Evolutionary conservation across 441 rosid genomes (phyloP), one percentile per base, ranked within the genome.

Genomic region (Sinapis alba): DNA sequence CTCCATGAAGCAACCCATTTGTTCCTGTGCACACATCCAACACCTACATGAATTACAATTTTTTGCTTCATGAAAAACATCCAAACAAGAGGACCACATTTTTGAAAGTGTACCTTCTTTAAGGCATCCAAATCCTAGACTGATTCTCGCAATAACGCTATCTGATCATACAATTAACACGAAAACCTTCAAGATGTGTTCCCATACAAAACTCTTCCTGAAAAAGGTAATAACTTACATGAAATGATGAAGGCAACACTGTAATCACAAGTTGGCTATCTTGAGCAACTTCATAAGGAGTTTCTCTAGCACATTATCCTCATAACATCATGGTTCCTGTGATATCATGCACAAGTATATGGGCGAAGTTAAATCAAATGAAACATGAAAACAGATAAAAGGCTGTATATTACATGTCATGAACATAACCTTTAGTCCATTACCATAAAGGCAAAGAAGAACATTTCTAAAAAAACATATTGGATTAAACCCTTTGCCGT

Each of bases 231-330:
- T 24, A 43, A 79, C 94, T 86, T 78, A 94, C 99, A 72, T 94
- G 94, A 82, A 93, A 82, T n/a, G 94, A 79, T 21, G 98, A 92
- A 51, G 99, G 99, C 84, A 95, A 63, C 99, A 95, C 90, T 0
- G 99, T 92, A 71, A 92, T 89, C 63, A 95, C 88, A 58, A 92
- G 87, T 53, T 95, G 87, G 71, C 97, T 87, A 34, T 84, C 86
- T 84, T 88, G 89, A 13, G 93, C 98, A 84, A 88, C 93, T 83
- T 90, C 97, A 57, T 34, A 84, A 62, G 98, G 93, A 60, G 96
- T 88, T 66, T 75, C 84, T 82, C 85, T 87, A 63, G 89, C 74
- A n/a, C 93, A 80, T 30, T 30, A 5, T 6, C n/a, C 34, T 30
- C 34, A 7, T 30, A 30, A 6, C 34, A 9, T 86, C 78, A 79